phyloP scores from a whole-genome alignment of 495 filamentous ascomycete genomes.

The Xylaria cubensis region DNA sequence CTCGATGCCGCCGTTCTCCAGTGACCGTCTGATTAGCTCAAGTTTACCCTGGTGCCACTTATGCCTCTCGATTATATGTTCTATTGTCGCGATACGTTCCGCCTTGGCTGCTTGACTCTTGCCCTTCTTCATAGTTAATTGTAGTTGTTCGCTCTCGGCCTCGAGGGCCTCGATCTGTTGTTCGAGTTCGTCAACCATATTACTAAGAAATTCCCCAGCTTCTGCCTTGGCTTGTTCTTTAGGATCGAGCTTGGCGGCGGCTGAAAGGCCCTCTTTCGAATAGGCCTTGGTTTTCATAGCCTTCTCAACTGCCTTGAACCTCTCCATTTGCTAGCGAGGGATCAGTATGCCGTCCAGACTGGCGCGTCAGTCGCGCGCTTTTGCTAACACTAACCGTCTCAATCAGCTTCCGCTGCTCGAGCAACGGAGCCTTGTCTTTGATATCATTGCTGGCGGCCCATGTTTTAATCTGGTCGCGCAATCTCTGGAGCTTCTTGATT shows the following conservation, averaged over 20 bases:
- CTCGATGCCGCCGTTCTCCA: conserved; percentile 93
- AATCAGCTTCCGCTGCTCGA: conserved; percentile 93
- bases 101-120: conserved; percentile 84
- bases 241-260: conserved; percentile 90
- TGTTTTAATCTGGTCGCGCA: conserved; percentile 98
- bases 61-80: conserved; percentile 84
- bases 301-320: conserved; percentile 99
- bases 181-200: conserved; percentile 91
- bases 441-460: conserved; percentile 97
- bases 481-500: conserved; percentile 98
- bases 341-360: conserved; percentile 25
- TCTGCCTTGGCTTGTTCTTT: conserved; percentile 93
- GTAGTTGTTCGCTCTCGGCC: conserved; percentile 85
- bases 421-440: conserved; percentile 94
- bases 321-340: conserved; percentile 90
- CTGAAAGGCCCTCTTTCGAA: conserved; percentile 93
- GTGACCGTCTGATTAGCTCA: conserved; percentile 84
- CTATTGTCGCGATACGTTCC: conserved; percentile 86
- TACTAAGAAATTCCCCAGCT: conserved; percentile 79
- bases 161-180: conserved; percentile 91
- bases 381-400: conserved; percentile 73
- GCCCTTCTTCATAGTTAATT: conserved; percentile 90
- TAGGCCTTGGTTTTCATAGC: conserved; percentile 99
- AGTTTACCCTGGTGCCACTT: conserved; percentile 96
- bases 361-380: conserved; percentile 3